Base-by-base conservation (phyloP, 2,329 filamentous ascomycete species). In the Cercospora zeae-maydis region DNA sequence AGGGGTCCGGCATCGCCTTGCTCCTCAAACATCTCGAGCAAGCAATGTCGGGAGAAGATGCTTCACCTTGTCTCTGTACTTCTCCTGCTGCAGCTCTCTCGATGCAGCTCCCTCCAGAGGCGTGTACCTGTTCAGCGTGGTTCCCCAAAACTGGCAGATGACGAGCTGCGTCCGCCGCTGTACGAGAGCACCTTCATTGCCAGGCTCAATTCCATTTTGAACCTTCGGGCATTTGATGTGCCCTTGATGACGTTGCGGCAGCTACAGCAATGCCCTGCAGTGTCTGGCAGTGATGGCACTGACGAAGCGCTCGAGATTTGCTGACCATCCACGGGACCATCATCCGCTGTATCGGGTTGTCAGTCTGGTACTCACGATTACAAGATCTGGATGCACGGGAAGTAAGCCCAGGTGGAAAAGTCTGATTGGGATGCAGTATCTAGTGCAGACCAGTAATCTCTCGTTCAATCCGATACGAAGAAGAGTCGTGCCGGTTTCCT, bases 401-500 rank as follows among this genome's bases (percentile, higher is more conserved):
- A 31, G 37, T 58, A 30, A 59, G 27, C 45, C 45, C 37, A 36
- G 11, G 30, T 34, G 14, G 16, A 59, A 24, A 37, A 34, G 39
- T 31, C 16, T 30, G 37, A 51, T 51, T 34, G 27, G 21, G 9
- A 14, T 33, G 19, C 33, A 34, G 30, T 59, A 52, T 51, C 30
- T 47, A 47, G 27, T 33, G 33, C 55, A 47, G 42, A 45, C 31
- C 27, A 31, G 24, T 31, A 47, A 16, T 7, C 6, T 42, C 37
- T 16, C 10, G n/a, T 42, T 31, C 55, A 58, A 58, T 58, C 19
- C 34, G 55, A 11, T 34, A 45, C 9, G 55, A 47, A 30, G 33
- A 59, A 49, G 55, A 49, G 56, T 49, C 42, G 56, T 59, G 42
- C 24, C 24, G 33, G 13, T 49, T 27, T 51, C 31, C 56, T 24